Evolutionary conservation across 129 eudicot species (phyloP), one percentile per base, ranked within the genome.

Genomic region (Flaveria sonorensis): DNA sequence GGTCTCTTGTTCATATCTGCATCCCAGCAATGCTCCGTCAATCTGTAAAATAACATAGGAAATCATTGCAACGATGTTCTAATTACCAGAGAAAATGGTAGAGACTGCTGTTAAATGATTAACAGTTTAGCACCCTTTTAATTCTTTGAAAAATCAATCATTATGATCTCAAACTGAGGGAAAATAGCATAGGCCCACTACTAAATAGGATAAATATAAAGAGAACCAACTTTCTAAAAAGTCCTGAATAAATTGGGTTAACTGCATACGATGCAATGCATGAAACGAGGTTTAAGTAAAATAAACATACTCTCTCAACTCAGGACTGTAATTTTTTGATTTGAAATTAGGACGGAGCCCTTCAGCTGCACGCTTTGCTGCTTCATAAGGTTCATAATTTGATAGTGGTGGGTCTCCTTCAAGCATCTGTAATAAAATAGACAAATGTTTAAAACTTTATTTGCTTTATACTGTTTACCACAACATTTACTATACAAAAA

Each of bases 381-480:
- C 98, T 81, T 94, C 98, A 71, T 94, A 91, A 62, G 98, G 93
- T 89, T 94, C 97, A 73, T 74, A 80, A 73, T 75, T 71, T 40
- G 97, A 81, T 79, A 94, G 59, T 32, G 98, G 98, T 18, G 98
- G 92, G 16, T 94, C 97, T 26, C 99, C 99, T 84, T 94, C 99
- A 77, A 94, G 91, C 97, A 94, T 94, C 99, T 94, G 88, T 82
- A 87, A 45, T 73, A 53, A 70, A 83, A 26, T 43, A 45, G 19
- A 52, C 30, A 39, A 3, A 55, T 75, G 53, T n/a, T 28, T 15
- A 68, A 39, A 21, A 66, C 45, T 66, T 26, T 19, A 10, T 68
- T 39, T 65, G 26, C 70, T 60, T 28, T 53, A 7, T 65, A 56
- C 67, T 72, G 9, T 62, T 50, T 43, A 39, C 32, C 53, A 67